phyloP scores from a whole-genome alignment of 192 early-diverging fungal genomes.

The Podila clonocystis region DNA sequence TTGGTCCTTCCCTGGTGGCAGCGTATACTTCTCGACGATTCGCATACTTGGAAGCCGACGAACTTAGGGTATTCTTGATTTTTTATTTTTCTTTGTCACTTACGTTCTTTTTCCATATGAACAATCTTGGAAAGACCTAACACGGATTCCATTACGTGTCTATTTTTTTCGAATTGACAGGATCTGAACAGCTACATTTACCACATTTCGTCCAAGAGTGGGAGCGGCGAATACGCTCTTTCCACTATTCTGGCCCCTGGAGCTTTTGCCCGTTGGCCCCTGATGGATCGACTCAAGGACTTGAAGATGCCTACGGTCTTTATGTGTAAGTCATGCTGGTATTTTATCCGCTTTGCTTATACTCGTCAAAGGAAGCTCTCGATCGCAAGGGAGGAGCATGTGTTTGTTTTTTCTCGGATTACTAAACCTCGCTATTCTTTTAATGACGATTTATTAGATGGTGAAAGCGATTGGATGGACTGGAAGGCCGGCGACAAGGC shows the following conservation, averaged over 20 bases:
- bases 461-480: constrained; percentile 93
- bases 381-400: not conserved
- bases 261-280: constrained; percentile 82
- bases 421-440: not conserved
- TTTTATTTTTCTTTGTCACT: too few relatives aligned
- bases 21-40: constrained; percentile 71
- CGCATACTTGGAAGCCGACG: constrained; percentile 69
- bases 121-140: too few relatives aligned
- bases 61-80: constrained; percentile 44
- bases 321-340: constrained; percentile 56
- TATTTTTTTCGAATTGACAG: too few relatives aligned
- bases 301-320: constrained; percentile 81
- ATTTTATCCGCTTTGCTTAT: not conserved
- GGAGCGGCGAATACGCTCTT: constrained; percentile 87
- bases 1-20: constrained; percentile 72
- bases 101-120: too few relatives aligned
- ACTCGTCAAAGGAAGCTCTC: not conserved
- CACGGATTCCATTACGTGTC: too few relatives aligned
- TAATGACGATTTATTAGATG: constrained; percentile 54
- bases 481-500: constrained; percentile 73
- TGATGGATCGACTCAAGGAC: constrained; percentile 68
- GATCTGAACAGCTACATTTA: constrained; percentile 84
- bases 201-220: constrained; percentile 79
- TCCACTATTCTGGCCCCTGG: constrained; percentile 80
- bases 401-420: not conserved